Evolutionary conservation across 2,329 filamentous ascomycete genomes (phyloP).

Genomic region (Claviceps digitariae): DNA sequence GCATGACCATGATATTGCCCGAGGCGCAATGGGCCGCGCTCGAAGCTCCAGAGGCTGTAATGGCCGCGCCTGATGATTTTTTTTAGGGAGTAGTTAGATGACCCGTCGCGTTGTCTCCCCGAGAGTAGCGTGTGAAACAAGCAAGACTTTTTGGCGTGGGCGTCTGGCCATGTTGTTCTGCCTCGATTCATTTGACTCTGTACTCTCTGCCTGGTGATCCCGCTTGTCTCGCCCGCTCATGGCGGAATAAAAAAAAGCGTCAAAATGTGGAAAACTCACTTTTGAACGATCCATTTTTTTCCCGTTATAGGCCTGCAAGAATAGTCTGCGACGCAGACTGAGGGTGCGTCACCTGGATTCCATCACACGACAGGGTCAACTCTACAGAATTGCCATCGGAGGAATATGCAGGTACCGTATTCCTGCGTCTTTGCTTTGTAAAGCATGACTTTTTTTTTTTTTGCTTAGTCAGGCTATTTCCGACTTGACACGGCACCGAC

Average conservation of each 20-base stretch:
- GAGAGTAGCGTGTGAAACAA: too few species aligned
- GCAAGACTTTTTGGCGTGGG: too few species aligned
- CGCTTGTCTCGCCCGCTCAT: neutral
- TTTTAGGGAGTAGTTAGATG: too few species aligned
- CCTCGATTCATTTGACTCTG: too few species aligned
- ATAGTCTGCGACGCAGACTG: neutral
- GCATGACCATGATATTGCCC: constrained; percentile 37
- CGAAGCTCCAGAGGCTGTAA: constrained; percentile 32
- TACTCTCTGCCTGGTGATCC: too few species aligned
- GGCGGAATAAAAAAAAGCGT: neutral
- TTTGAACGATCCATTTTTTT: constrained; percentile 1
- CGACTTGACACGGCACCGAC: neutral
- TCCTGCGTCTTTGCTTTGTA: neutral
- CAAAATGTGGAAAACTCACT: neutral
- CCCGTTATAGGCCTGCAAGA: neutral
- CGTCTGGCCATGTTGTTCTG: too few species aligned
- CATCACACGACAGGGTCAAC: neutral
- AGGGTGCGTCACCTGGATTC: neutral
- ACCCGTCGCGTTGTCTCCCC: too few species aligned
- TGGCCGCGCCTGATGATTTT: constrained; percentile 25
- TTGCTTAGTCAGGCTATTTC: neutral
- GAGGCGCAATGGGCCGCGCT: constrained; percentile 29
- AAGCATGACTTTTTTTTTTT: neutral
- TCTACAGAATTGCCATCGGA: neutral
- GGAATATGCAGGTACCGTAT: too few species aligned